Evolutionary conservation across 129 eudicot genomes (phyloP), one percentile per base, ranked within the genome.

Genomic region (Erigeron canadensis): DNA sequence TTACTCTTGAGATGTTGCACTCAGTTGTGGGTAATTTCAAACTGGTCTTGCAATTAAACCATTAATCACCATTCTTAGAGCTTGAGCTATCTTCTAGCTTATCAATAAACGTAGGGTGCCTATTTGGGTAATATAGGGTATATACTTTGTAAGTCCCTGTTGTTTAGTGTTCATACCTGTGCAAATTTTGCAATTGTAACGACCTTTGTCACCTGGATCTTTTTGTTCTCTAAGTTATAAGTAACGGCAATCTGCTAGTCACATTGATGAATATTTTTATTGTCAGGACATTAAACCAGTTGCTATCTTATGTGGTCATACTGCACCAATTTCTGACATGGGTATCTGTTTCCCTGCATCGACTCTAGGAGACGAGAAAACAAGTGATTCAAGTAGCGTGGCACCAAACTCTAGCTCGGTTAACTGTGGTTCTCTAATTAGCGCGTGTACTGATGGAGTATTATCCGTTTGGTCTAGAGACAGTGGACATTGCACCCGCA

Each of bases 391-490:
- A 38, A 82, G 82, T 85, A 77, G 84, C 83, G 83, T 73, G 73
- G 77, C 39, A 67, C 53, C 78, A 15, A 70, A 74, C 79, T 78
- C 85, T 79, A 67, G 81, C 71, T 73, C 93, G 64, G 75, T 66
- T 71, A 80, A 81, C 74, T 76, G 65, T 79, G 91, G 91, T 90
- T 89, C 97, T 45, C 85, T 95, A 73, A 78, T 95, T 23, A 95
- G 99, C 85, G 99, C 96, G 38, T 87, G 99, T 81, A 82, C 87
- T 71, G 99, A 95, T 81, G 99, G 99, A 72, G 91, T 95, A 69
- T 84, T 95, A 61, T 95, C 88, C 66, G 83, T 95, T 73, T 95
- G 99, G 99, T 90, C 89, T 81, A 88, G 96, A 83, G 89, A 81
- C 58, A 84, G 89, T 74, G 97, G 99, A 69, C 96, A 90, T 63